Conservation (phyloP, 768 basidiomycete species). For the Lactarius deliciosus region DNA sequence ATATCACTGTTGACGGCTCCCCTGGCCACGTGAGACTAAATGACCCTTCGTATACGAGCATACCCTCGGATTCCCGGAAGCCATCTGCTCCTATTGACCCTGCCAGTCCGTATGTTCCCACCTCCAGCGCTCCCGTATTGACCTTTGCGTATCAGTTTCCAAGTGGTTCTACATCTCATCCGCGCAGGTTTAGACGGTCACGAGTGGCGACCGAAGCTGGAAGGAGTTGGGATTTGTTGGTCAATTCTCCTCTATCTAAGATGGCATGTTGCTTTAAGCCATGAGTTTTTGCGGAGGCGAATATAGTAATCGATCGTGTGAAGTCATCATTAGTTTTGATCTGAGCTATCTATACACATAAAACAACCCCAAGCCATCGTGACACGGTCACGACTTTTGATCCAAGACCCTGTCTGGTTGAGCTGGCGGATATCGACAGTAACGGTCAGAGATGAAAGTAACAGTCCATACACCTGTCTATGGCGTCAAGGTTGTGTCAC, state of each 20-base stretch:
- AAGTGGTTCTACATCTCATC: slow-evolving; percentile 97
- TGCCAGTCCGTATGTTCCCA: slow-evolving; percentile 59
- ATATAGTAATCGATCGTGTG: slow-evolving; percentile 23
- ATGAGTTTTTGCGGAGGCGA: background rate
- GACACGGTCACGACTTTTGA: slow-evolving; percentile 35
- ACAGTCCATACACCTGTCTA: slow-evolving; percentile 84
- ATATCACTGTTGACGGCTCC: slow-evolving; percentile 73
- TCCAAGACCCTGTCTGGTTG: slow-evolving; percentile 51
- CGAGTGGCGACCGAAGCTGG: background rate
- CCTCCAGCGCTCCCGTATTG: slow-evolving; percentile 6
- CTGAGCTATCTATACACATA: slow-evolving; percentile 28
- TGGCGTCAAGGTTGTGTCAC: slow-evolving; percentile 11
- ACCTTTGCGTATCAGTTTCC: slow-evolving; percentile 51
- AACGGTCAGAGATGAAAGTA: slow-evolving; percentile 85
- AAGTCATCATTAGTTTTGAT: slow-evolving; percentile 18
- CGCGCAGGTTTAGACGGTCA: slow-evolving; percentile 58
- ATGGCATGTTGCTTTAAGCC: background rate
- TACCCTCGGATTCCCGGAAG: slow-evolving; percentile 80
- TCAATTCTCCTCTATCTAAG: slow-evolving; percentile 7
- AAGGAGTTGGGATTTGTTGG: background rate
- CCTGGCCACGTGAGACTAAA: slow-evolving; percentile 63
- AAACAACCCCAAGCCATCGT: slow-evolving; percentile 3
- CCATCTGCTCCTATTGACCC: slow-evolving; percentile 88
- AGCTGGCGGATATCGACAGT: slow-evolving; percentile 83
- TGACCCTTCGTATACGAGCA: slow-evolving; percentile 58